phyloP scores from a whole-genome alignment of 371 early-diverging fungal genomes.

The Enterospora canceri region DNA sequence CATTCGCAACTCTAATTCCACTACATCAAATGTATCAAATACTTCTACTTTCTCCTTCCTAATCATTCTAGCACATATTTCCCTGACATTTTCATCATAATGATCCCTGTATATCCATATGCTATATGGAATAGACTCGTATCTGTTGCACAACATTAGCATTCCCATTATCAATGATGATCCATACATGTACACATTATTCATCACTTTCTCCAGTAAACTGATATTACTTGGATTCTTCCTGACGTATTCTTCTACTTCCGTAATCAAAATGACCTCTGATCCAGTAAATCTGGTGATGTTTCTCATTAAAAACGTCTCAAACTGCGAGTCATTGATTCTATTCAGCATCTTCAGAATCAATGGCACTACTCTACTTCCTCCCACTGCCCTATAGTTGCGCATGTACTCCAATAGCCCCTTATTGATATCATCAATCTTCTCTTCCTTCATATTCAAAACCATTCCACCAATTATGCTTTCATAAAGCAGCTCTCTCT shows the following conservation, averaged over 20 bases:
- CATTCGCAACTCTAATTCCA: no score
- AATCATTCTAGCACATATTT: conserved; percentile 2
- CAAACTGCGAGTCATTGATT: no score
- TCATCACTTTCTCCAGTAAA: conserved; percentile 3
- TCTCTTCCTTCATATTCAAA: not conserved
- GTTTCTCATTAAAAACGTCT: no score
- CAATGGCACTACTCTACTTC: not conserved
- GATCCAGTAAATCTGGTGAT: no score
- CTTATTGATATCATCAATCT: not conserved
- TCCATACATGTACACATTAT: conserved; percentile 5
- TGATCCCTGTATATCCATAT: conserved; percentile 10
- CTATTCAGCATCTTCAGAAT: conserved; percentile 10
- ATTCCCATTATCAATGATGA: conserved; percentile 15
- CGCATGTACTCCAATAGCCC: conserved; percentile 6
- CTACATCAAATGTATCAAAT: conserved; percentile 30
- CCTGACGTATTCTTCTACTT: not conserved
- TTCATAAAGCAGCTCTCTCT: conserved; percentile 19
- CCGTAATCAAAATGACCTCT: conserved; percentile 9
- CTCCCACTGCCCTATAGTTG: not conserved
- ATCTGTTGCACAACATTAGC: conserved; percentile 13
- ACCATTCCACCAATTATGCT: conserved; percentile 19
- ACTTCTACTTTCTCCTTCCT: conserved; percentile 1
- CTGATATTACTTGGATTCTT: no score
- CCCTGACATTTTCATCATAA: conserved; percentile 12
- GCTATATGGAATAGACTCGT: not conserved